Conservation (phyloP, 306 rosid species). For the Chamaecrista fasciculata region DNA sequence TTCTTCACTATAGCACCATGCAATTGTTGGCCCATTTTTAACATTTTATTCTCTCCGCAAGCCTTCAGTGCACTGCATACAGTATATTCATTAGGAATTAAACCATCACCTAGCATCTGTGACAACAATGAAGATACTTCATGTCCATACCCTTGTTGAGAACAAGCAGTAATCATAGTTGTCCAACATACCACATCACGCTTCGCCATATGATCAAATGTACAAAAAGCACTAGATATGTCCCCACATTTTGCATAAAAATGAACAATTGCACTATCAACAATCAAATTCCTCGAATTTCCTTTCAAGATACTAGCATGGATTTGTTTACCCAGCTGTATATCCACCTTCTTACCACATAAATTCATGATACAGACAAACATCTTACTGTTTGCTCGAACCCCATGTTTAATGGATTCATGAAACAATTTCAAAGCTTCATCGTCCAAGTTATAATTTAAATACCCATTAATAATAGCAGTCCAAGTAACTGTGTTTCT, state of each 20-base stretch:
- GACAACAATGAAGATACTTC: constrained; percentile 60
- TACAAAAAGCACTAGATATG: constrained; percentile 52
- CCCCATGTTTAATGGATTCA: constrained; percentile 45
- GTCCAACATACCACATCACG: constrained; percentile 87
- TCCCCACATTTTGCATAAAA: constrained; percentile 73
- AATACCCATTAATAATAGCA: constrained; percentile 75
- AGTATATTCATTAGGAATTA: constrained; percentile 76
- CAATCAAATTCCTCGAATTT: constrained; percentile 63
- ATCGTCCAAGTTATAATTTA: constrained; percentile 50
- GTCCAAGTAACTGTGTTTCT: constrained; percentile 85
- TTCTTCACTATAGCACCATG: constrained; percentile 73
- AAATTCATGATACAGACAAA: constrained; percentile 75
- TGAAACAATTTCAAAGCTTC: constrained; percentile 64
- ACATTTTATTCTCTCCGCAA: constrained; percentile 63
- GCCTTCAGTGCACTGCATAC: constrained; percentile 79
- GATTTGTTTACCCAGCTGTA: constrained; percentile 68
- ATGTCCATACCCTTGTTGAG: constrained; percentile 69
- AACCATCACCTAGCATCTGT: constrained; percentile 59
- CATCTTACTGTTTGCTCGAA: constrained; percentile 65
- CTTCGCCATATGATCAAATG: constrained; percentile 58
- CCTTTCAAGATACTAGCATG: constrained; percentile 73
- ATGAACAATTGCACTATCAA: constrained; percentile 62
- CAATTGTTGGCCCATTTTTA: constrained; percentile 68
- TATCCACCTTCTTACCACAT: constrained; percentile 56
- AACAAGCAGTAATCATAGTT: constrained; percentile 81